These are phyloP conservation scores for Rutidosis leptorrhynchoides DNA, from an alignment of 129 eudicot species.

Conservation along the genomic window DNA sequence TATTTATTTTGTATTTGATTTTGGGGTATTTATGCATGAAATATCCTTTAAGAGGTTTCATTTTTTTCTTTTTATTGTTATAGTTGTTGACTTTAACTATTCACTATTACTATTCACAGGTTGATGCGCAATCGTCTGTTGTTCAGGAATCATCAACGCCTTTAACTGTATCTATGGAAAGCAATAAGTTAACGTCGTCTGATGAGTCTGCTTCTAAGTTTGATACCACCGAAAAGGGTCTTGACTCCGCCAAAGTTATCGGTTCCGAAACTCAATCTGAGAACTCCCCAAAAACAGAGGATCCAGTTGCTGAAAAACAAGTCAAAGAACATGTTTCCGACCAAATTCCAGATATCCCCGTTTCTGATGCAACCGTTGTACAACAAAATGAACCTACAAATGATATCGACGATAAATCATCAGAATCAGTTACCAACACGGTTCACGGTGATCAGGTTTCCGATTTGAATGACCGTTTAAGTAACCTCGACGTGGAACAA, in stretches of 20 bases:
- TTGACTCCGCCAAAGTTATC: slow-evolving; percentile 3
- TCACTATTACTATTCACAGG: slow-evolving; percentile 33
- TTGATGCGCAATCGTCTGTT: slow-evolving; percentile 29
- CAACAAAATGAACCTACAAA: slow-evolving; percentile 15
- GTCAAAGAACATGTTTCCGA: slow-evolving; percentile 31
- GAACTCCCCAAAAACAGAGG: slow-evolving; percentile 18
- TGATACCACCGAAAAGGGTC: slow-evolving; percentile 17
- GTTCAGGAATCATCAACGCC: slow-evolving; percentile 28
- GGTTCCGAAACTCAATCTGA: slow-evolving; percentile 14
- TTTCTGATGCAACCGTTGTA: slow-evolving; percentile 22
- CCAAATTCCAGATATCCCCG: slow-evolving; percentile 24
- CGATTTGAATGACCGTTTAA: slow-evolving; percentile 15
- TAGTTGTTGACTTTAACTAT: slow-evolving; percentile 18
- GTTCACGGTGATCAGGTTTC: slow-evolving; percentile 1
- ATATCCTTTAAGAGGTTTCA: too few species aligned
- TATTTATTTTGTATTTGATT: background rate
- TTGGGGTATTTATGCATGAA: background rate
- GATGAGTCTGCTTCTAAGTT: slow-evolving; percentile 13
- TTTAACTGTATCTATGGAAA: slow-evolving; percentile 25
- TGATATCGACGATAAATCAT: slow-evolving; percentile 9
- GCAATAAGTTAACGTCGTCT: slow-evolving; percentile 17
- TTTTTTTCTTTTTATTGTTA: background rate
- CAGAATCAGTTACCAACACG: slow-evolving; percentile 17
- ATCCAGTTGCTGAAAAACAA: slow-evolving; percentile 33
- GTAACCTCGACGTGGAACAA: slow-evolving; percentile 35